Evolutionary conservation across 1,284 basidiomycete genomes (phyloP).

Genomic region (Cryptococcus depauperatus): DNA sequence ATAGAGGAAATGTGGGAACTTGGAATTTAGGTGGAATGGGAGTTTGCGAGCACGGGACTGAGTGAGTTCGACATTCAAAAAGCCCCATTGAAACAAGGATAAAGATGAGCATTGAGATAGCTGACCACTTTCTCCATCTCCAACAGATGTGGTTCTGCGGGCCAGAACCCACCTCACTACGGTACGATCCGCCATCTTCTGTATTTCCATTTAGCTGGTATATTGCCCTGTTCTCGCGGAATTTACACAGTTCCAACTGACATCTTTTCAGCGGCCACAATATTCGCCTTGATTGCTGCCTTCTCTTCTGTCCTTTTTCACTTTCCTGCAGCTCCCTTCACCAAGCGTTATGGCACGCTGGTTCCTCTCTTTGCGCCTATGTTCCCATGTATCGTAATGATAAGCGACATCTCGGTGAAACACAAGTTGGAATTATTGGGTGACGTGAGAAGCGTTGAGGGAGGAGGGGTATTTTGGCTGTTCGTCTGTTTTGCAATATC

Average conservation of each 20-base stretch:
- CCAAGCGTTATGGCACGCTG: slow-evolving; percentile 5
- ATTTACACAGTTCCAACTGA: neutral
- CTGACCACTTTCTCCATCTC: neutral
- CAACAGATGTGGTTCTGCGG: neutral
- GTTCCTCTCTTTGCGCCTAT: slow-evolving; percentile 5
- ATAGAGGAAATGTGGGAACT: slow-evolving; percentile 1
- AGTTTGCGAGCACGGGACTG: slow-evolving; percentile 5
- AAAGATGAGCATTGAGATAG: neutral
- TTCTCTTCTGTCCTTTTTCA: slow-evolving; percentile 5
- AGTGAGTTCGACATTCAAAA: slow-evolving; percentile 5
- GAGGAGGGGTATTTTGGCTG: slow-evolving; percentile 9
- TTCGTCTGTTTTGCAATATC: slow-evolving; percentile 2
- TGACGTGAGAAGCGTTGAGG: neutral
- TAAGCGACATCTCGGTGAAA: slow-evolving; percentile 5
- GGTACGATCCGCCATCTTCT: neutral
- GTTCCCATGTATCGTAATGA: slow-evolving; percentile 8
- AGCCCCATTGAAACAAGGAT: neutral
- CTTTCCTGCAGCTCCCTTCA: slow-evolving; percentile 4
- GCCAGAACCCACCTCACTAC: neutral
- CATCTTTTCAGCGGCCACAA: slow-evolving; percentile 4
- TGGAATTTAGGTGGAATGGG: slow-evolving; percentile 14
- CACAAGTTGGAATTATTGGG: slow-evolving; percentile 5
- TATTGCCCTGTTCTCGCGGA: too few species aligned
- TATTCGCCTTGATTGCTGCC: slow-evolving; percentile 8
- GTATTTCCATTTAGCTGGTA: neutral